Evolutionary conservation across 768 basidiomycete species (phyloP).

Genomic region (Boletales sp.): DNA sequence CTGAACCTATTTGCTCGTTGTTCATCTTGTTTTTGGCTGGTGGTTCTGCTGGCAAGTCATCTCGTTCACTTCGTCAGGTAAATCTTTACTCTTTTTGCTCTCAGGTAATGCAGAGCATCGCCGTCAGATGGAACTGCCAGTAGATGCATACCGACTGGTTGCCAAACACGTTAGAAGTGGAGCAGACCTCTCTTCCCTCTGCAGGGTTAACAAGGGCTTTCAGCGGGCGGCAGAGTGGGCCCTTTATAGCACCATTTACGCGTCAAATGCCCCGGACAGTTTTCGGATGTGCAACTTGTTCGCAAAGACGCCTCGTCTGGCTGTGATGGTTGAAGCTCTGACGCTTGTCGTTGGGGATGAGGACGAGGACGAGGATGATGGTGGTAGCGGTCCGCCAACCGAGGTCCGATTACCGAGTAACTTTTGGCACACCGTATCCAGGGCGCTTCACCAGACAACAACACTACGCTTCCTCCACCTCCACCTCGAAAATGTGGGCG

Average conservation of each 20-base stretch:
- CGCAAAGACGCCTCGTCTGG: slow-evolving; percentile 43
- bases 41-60: slow-evolving; percentile 10
- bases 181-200: slow-evolving; percentile 53
- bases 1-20: neutral
- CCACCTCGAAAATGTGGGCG: slow-evolving; percentile 29
- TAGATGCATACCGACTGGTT: slow-evolving; percentile 57
- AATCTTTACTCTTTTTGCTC: neutral
- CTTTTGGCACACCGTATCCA: slow-evolving; percentile 51
- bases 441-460: slow-evolving; percentile 44
- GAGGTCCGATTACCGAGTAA: slow-evolving; percentile 27
- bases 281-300: slow-evolving; percentile 48
- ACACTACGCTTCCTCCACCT: slow-evolving; percentile 53
- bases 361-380: slow-evolving; percentile 1
- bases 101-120: slow-evolving; percentile 35
- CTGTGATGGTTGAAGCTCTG: slow-evolving; percentile 49
- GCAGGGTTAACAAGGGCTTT: slow-evolving; percentile 55
- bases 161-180: slow-evolving; percentile 49
- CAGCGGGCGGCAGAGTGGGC: slow-evolving; percentile 51
- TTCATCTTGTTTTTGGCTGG: neutral
- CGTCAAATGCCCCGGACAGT: slow-evolving; percentile 39
- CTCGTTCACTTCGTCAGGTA: neutral
- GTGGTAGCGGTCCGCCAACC: neutral
- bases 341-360: slow-evolving; percentile 41
- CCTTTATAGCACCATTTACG: slow-evolving; percentile 56
- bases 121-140: slow-evolving; percentile 53